Percentiles rank a stretch among this genome's conserved stretches.
phyloP scores from a whole-genome alignment of 2,329 filamentous ascomycete species.

The Paecilomyces variotii region DNA sequence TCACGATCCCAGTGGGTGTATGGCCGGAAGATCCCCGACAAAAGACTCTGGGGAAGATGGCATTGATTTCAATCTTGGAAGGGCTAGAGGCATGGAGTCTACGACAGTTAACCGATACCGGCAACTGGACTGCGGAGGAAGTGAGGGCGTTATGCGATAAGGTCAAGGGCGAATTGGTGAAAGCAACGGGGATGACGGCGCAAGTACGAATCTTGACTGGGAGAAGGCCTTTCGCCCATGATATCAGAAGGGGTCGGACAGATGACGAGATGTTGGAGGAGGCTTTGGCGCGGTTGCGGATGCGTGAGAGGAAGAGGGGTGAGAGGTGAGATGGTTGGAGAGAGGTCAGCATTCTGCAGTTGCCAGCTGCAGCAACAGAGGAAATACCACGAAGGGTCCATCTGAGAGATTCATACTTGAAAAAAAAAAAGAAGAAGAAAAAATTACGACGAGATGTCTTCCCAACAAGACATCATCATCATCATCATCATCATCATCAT shows the following conservation, averaged over 20 bases:
- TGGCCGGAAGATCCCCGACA: conserved; percentile 27
- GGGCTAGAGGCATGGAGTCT: conserved; percentile 32
- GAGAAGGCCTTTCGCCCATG: conserved; percentile 17
- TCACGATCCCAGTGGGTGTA: conserved; percentile 29
- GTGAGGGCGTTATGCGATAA: conserved; percentile 30
- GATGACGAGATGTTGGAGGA: neutral
- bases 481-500: neutral
- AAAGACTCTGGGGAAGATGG: conserved; percentile 35
- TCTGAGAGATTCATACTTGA: neutral
- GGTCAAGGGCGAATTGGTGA: conserved; percentile 29
- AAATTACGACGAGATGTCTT: neutral
- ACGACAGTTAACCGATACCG: conserved; percentile 25
- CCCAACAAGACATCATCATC: neutral
- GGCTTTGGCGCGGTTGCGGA: neutral
- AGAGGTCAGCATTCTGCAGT: neutral
- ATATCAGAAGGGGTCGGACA: neutral
- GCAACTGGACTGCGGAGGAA: conserved; percentile 24
- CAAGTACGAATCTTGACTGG: conserved; percentile 21
- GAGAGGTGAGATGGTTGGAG: neutral
- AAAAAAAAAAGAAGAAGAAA: neutral
- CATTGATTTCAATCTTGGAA: conserved; percentile 31
- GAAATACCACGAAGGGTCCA: neutral
- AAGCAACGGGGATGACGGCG: conserved; percentile 16
- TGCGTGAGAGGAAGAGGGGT: neutral
- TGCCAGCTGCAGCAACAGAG: neutral